A percentile compares a stretch with the other conserved stretches of the same genome.
These are phyloP conservation scores for Verbena officinalis DNA, from an alignment of 257 asterid genomes.

Conservation along the genomic window DNA sequence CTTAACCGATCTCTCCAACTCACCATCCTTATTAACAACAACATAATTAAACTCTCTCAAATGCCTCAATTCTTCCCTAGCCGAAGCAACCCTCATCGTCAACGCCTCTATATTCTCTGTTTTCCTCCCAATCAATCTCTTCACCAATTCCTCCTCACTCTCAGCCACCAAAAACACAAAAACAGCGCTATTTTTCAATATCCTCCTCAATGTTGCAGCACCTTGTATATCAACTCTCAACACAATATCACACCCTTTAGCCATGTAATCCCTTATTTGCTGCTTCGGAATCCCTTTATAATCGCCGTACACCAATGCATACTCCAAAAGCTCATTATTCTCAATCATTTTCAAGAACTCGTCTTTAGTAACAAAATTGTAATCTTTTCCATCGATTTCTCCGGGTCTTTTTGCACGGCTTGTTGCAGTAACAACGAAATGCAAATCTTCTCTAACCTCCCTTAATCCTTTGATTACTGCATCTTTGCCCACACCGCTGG, in stretches of 20 bases:
- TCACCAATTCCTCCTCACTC: conserved; percentile 94
- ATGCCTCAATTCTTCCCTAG: conserved; percentile 86
- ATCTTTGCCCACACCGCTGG: conserved; percentile 95
- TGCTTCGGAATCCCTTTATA: conserved; percentile 85
- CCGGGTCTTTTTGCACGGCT: conserved; percentile 66
- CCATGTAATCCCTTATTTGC: conserved; percentile 84
- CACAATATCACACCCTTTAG: conserved; percentile 80
- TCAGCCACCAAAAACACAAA: conserved; percentile 87
- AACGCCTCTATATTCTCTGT: conserved; percentile 75
- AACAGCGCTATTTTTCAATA: conserved; percentile 63
- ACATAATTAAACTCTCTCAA: conserved; percentile 85
- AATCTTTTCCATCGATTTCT: conserved; percentile 77
- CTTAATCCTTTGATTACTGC: conserved; percentile 68
- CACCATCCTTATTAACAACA: conserved; percentile 87
- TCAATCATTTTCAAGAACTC: conserved; percentile 71
- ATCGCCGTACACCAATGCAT: conserved; percentile 94
- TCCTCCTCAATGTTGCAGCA: conserved; percentile 69
- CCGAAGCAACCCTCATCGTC: conserved; percentile 81
- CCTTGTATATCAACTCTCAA: conserved; percentile 96
- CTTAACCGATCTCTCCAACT: conserved; percentile 73
- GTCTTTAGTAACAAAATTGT: conserved; percentile 60
- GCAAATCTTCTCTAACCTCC: conserved; percentile 61
- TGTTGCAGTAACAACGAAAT: conserved; percentile 87
- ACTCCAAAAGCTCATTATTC: conserved; percentile 73
- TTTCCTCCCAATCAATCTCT: conserved; percentile 83